phyloP scores from a whole-genome alignment of 495 filamentous ascomycete genomes.

The Penicillium nucicola region DNA sequence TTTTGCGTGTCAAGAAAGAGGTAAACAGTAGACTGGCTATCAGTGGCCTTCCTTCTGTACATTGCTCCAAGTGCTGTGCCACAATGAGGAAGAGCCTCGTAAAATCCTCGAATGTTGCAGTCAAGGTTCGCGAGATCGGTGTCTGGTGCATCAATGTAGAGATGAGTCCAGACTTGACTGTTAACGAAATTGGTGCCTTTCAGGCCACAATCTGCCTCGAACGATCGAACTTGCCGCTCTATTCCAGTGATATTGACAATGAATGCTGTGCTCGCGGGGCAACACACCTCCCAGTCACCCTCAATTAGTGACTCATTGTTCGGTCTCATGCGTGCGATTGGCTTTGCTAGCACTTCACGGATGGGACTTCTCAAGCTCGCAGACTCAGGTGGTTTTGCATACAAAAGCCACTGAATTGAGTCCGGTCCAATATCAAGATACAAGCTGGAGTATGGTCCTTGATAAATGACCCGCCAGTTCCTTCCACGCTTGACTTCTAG shows the following conservation, averaged over 20 bases:
- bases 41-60: slow-evolving; percentile 37
- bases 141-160: slow-evolving; percentile 31
- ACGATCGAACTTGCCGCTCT: slow-evolving; percentile 21
- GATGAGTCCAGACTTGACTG: slow-evolving; percentile 38
- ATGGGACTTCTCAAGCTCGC: slow-evolving; percentile 38
- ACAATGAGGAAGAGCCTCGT: slow-evolving; percentile 57
- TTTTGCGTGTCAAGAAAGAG: slow-evolving; percentile 64
- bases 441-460: slow-evolving; percentile 43
- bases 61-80: slow-evolving; percentile 62
- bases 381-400: slow-evolving; percentile 37
- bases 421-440: slow-evolving; percentile 44
- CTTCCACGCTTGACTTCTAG: slow-evolving; percentile 43
- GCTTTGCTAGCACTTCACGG: slow-evolving; percentile 48
- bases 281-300: slow-evolving; percentile 52
- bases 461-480: slow-evolving; percentile 52
- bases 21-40: slow-evolving; percentile 40
- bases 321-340: slow-evolving; percentile 53
- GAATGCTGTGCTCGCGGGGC: slow-evolving; percentile 33
- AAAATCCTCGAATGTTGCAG: slow-evolving; percentile 51
- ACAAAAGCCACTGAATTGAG: slow-evolving; percentile 53
- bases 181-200: slow-evolving; percentile 27
- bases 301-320: slow-evolving; percentile 23
- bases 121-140: slow-evolving; percentile 29
- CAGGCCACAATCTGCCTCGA: slow-evolving; percentile 37
- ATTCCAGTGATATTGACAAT: slow-evolving; percentile 18